These are phyloP conservation scores for Schizosaccharomyces versatilis DNA, from an alignment of 1,139 yeast species.

Conservation along the genomic window DNA sequence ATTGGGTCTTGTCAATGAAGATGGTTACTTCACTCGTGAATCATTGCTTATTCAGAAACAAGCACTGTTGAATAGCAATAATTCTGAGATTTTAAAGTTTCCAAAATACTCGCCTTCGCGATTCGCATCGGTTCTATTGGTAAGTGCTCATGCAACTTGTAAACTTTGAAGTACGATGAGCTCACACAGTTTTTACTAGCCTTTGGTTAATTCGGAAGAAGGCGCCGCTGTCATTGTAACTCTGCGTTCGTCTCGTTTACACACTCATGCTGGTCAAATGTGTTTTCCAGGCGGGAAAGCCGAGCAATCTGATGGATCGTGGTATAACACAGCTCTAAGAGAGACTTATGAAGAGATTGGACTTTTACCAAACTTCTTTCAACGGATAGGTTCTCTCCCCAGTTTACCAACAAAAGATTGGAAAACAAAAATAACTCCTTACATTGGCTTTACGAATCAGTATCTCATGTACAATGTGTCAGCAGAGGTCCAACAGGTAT, in stretches of 20 bases:
- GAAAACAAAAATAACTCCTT: background rate
- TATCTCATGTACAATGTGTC: background rate
- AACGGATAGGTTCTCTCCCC: background rate
- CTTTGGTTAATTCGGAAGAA: background rate
- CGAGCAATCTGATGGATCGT: conserved; percentile 34
- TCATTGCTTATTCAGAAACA: no score
- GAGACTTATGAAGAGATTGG: conserved; percentile 83
- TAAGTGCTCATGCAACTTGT: background rate
- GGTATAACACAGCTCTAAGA: conserved; percentile 52
- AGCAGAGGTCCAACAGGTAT: background rate
- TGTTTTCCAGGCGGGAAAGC: conserved; percentile 78
- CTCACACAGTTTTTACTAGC: background rate
- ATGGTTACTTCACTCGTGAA: no score
- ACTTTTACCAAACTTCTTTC: conserved; percentile 25
- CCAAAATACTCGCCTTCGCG: background rate
- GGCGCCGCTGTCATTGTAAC: conserved; percentile 36
- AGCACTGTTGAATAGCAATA: no score
- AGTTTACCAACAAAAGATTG: background rate
- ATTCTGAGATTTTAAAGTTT: no score
- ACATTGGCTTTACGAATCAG: background rate
- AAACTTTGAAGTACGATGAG: background rate
- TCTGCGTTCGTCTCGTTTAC: conserved; percentile 43
- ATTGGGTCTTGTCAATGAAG: no score
- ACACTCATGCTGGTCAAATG: conserved; percentile 67
- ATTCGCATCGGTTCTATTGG: background rate